A percentile compares a stretch with the other conserved stretches of the same genome.
Evolutionary conservation across 352 stramenopile species (phyloP).

Genomic region (Globisporangium irregulare): DNA sequence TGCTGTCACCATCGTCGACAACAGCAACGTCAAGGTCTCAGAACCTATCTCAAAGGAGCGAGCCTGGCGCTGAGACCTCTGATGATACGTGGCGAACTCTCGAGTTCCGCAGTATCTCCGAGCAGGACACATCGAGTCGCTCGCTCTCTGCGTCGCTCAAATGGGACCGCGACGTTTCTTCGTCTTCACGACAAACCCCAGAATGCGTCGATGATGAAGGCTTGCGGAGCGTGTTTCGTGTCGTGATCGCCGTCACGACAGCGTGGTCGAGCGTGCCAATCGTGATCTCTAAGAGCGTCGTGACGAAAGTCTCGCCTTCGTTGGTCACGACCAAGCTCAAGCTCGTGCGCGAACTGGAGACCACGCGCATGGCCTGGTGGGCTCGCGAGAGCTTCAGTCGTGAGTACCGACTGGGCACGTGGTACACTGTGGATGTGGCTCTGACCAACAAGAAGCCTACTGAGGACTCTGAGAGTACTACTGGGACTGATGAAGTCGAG

Average conservation of each 20-base stretch:
- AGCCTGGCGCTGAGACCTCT: background rate
- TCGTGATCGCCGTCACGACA: conserved; percentile 54
- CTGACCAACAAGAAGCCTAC: background rate
- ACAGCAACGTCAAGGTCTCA: background rate
- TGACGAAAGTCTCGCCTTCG: conserved; percentile 53
- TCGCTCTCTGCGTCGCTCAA: conserved; percentile 49
- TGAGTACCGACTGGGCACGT: conserved; percentile 69
- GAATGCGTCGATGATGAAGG: conserved; percentile 41
- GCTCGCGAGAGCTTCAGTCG: conserved; percentile 75
- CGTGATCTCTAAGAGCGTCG: conserved; percentile 67
- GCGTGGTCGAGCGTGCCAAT: conserved; percentile 47
- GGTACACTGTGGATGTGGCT: conserved; percentile 60
- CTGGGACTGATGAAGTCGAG: conserved; percentile 7
- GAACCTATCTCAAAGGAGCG: background rate
- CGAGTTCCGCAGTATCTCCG: conserved; percentile 28
- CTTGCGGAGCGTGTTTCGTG: conserved; percentile 51
- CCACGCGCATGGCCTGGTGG: conserved; percentile 66
- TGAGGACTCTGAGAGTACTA: background rate
- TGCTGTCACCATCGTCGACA: conserved; percentile 29
- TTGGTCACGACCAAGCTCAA: conserved; percentile 44
- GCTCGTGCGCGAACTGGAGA: conserved; percentile 44
- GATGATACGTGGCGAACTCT: conserved; percentile 34
- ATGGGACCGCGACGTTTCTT: conserved; percentile 39
- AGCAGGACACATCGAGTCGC: conserved; percentile 39
- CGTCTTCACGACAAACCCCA: background rate